Evolutionary conservation across 768 basidiomycete species (phyloP).

Genomic region (Lentinula guzmanii): DNA sequence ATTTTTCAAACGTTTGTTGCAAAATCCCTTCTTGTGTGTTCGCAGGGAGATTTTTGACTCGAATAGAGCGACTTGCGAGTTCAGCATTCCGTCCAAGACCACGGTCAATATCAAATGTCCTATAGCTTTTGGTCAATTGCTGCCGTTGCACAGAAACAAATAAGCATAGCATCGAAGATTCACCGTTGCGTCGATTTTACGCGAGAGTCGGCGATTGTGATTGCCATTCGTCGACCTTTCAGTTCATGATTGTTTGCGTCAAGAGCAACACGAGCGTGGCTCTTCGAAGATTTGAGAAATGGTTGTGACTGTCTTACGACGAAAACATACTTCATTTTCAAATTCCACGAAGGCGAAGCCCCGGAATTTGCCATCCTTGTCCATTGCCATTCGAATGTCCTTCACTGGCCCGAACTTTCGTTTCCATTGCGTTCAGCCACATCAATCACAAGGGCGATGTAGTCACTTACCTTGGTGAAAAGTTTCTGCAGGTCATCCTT

Average conservation of each 20-base stretch:
- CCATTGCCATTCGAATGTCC: constrained; percentile 72
- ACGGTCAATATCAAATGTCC: constrained; percentile 42
- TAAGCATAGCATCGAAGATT: constrained; percentile 9
- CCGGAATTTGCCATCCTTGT: constrained; percentile 63
- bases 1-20: constrained; percentile 84
- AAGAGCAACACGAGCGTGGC: constrained; percentile 64
- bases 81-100: constrained; percentile 54
- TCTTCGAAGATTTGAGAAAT: constrained; percentile 30
- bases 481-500: constrained; percentile 74
- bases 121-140: constrained; percentile 7
- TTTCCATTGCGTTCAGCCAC: not conserved
- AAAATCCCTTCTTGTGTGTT: constrained; percentile 85
- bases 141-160: not conserved
- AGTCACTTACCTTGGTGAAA: constrained; percentile 63
- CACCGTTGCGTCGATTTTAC: constrained; percentile 50
- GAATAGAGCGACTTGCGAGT: constrained; percentile 63
- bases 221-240: constrained; percentile 85
- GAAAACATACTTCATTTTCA: constrained; percentile 59
- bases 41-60: constrained; percentile 67
- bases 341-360: constrained; percentile 95
- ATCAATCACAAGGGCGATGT: not conserved
- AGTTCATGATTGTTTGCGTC: constrained; percentile 82
- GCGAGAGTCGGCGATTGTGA: constrained; percentile 78
- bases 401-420: constrained; percentile 76
- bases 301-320: not conserved